phyloP scores from a whole-genome alignment of 2,329 filamentous ascomycete genomes.

The Fusarium citri region DNA sequence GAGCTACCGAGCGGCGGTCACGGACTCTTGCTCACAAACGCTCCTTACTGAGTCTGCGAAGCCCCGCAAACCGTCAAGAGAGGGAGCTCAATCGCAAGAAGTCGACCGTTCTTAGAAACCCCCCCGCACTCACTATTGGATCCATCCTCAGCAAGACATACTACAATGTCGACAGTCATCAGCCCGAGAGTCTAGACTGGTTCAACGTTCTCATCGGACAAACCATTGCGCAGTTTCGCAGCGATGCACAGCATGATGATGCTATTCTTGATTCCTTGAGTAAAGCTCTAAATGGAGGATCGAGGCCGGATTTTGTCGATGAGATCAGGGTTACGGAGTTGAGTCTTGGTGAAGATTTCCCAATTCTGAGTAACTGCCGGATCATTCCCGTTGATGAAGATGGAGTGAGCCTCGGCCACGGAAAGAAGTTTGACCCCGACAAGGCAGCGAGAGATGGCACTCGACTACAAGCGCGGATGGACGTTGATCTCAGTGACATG shows the following conservation, averaged over 20 bases:
- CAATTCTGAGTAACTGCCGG: slow-evolving; percentile 97
- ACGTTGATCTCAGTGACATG: slow-evolving; percentile 95
- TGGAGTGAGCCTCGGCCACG: slow-evolving; percentile 67
- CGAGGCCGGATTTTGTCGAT: slow-evolving; percentile 90
- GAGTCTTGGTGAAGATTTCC: slow-evolving; percentile 94
- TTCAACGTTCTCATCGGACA: slow-evolving; percentile 98
- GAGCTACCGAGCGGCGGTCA: slow-evolving; percentile 79
- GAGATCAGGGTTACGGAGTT: slow-evolving; percentile 95
- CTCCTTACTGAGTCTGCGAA: slow-evolving; percentile 73
- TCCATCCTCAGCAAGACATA: slow-evolving; percentile 97
- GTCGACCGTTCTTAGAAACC: slow-evolving; percentile 77
- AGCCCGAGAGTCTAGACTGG: slow-evolving; percentile 97
- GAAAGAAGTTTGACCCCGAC: slow-evolving; percentile 63
- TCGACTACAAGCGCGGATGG: slow-evolving; percentile 91
- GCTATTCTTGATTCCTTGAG: slow-evolving; percentile 88
- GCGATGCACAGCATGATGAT: slow-evolving; percentile 91
- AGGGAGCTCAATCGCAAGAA: slow-evolving; percentile 70
- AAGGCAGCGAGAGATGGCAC: slow-evolving; percentile 72
- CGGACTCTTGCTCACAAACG: slow-evolving; percentile 81
- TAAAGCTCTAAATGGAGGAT: slow-evolving; percentile 85
- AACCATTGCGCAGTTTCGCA: slow-evolving; percentile 93
- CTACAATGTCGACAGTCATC: slow-evolving; percentile 95
- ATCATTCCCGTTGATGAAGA: slow-evolving; percentile 92
- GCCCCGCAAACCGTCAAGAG: slow-evolving; percentile 55
- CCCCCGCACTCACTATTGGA: slow-evolving; percentile 85